Evolutionary conservation across 176 grass and related monocot species (phyloP), one percentile per base, ranked within the genome.

Genomic region (Sorghum bicolor): DNA sequence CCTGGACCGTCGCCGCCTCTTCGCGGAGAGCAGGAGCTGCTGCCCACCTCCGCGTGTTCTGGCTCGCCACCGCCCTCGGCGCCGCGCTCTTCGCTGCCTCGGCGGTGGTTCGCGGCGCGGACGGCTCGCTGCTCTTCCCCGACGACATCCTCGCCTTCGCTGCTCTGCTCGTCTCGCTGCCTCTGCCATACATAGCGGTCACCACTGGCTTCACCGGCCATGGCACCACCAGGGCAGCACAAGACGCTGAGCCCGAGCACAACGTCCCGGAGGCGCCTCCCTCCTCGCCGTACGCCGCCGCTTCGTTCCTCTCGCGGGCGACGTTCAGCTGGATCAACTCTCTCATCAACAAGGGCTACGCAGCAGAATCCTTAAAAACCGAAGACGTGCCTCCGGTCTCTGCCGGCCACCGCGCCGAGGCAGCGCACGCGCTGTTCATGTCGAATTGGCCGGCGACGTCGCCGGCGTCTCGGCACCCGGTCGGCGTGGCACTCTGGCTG

Each of bases 311-410:
- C 11, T 90, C 74, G 26, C 79, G 58, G 2, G 58, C 84, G 67
- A 66, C 79, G 2, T 86, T 90, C 83, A 86, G 88, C 67, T 90
- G 88, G 88, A 72, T 90, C 58, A 78, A 38, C 60, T 69, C 79
- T 57, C 13, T 90, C 6, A 44, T 90, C 79, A 44, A 30, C 79
- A 86, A 78, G 44, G 74, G 83, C 8, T 55, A 89, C 57, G 41
- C 67, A 10, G 25, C 63, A 0, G 79, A 25, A 2, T 72, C 84
- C 15, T 79, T 90, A 74, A 2, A 74, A 8, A 45, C 16, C 30
- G 34, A 30, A 17, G 79, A 90, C 58, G 74, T 90, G 28, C 88
- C 88, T 0, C 11, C 83, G 4, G 74, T 90, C 16, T 57, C 79
- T 11, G 31, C 22, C 15, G n/a, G 2, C 34, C 66, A 86, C 73